Evolutionary conservation across 768 basidiomycete genomes (phyloP), one percentile per base, ranked within the genome.

Genomic region (Boletus pseudopeckii): DNA sequence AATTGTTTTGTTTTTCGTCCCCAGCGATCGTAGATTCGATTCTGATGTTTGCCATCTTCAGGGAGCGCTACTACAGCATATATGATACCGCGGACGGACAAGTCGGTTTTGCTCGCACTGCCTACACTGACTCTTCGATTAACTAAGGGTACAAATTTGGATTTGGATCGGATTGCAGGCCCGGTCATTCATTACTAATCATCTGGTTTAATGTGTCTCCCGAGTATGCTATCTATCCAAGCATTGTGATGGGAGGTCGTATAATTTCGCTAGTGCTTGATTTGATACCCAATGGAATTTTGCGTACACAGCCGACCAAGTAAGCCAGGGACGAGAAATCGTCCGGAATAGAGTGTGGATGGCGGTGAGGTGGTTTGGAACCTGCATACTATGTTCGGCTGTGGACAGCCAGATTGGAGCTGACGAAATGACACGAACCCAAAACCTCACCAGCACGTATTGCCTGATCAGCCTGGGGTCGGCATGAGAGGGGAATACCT

Each of bases 1-100:
- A 0, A 9, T 15, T 14, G 7, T 7, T 4, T 18, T 28, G 15
- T 2, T 24, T 32, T 53, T 15, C 14, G 7, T 53, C 33, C 14
- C 7, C 9, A 10, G 32, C 28, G 30, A 20, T 46, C 28, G 11
- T 26, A 15, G 46, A 36, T 15, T 9, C 50, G 46, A 36, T 15
- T 9, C 50, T 54, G 18, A 53, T 15, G 9, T 17, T 40, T 26
- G 11, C 11, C 8, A 9, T 24, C 37, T 42, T 14, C 20, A 66
- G 68, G 5, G 69, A 80, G 58, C 73, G 79, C 26, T 79, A 67
- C 67, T 79, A 78, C 56, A 69, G 68, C 49, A 64, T 78, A 14
- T 78, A 61, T 55, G 76, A 80, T 56, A 70, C 73, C 20, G 59
- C 59, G 17, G 75, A 77, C 56, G 46, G 44, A 20, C 71, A 52